phyloP scores from a whole-genome alignment of 176 grass and related monocot species.

The Phyllostachys edulis region DNA sequence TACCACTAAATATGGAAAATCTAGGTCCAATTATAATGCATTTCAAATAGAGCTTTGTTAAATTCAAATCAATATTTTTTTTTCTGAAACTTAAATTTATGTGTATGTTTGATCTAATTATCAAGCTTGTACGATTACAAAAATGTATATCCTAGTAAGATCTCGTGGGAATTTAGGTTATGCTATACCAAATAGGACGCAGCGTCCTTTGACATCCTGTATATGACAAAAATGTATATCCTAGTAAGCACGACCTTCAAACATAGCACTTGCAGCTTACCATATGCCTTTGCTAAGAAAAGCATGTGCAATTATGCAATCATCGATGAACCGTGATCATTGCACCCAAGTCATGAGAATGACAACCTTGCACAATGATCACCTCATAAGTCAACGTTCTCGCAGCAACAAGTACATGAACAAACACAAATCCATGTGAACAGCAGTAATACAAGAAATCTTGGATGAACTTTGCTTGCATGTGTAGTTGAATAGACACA shows the following conservation, averaged over 20 bases:
- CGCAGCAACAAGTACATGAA: not conserved
- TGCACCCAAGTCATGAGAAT: too few relatives aligned
- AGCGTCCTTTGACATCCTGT: not conserved
- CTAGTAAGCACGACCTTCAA: too few relatives aligned
- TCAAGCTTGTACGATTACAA: too few relatives aligned
- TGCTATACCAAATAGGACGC: not conserved
- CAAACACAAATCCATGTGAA: not conserved
- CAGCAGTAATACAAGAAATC: not conserved
- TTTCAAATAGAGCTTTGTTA: not conserved
- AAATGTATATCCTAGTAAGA: not conserved
- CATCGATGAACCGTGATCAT: too few relatives aligned
- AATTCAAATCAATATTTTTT: not conserved
- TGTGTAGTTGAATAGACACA: not conserved
- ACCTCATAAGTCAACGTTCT: not conserved
- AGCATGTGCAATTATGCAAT: too few relatives aligned
- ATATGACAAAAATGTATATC: too few relatives aligned
- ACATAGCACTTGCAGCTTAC: too few relatives aligned
- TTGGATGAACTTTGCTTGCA: not conserved
- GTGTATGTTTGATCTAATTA: not conserved
- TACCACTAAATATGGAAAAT: not conserved
- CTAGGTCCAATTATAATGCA: not conserved
- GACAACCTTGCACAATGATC: not conserved
- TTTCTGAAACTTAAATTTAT: not conserved
- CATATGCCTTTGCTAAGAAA: too few relatives aligned
- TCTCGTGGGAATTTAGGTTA: not conserved